A percentile compares a stretch with the other conserved stretches of the same genome.
These are phyloP conservation scores for Spathaspora arborariae DNA, from an alignment of 805 yeast genomes.

Conservation along the genomic window DNA sequence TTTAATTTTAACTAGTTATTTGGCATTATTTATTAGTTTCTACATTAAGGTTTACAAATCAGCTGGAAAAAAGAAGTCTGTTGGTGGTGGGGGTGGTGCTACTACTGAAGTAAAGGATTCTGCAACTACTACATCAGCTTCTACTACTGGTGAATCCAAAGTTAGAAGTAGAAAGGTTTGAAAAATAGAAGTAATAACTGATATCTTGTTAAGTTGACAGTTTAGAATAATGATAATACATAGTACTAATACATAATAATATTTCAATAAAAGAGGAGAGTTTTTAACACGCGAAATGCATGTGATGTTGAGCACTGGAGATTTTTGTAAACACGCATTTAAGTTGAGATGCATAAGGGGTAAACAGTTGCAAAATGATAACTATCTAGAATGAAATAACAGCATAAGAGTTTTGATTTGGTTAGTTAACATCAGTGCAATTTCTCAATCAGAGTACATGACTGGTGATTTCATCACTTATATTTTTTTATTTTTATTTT, in stretches of 20 bases:
- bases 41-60: constrained; percentile 81
- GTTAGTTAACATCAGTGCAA: too few species aligned
- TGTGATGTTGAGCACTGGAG: too few species aligned
- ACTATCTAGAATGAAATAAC: too few species aligned
- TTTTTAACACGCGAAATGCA: too few species aligned
- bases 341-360: too few species aligned
- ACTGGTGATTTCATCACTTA: too few species aligned
- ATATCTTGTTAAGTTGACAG: not conserved
- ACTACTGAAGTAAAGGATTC: constrained; percentile 7
- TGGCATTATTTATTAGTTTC: constrained; percentile 87
- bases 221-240: not conserved
- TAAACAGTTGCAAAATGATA: too few species aligned
- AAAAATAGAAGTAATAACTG: not conserved
- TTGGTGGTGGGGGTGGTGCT: constrained; percentile 7
- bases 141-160: constrained; percentile 7
- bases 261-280: not conserved
- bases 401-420: too few species aligned
- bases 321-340: too few species aligned
- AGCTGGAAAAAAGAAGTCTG: constrained; percentile 12
- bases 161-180: constrained; percentile 36
- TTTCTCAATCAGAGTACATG: too few species aligned
- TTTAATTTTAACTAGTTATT: constrained; percentile 79
- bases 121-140: constrained; percentile 7
- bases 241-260: not conserved
- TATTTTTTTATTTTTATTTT: too few species aligned